These are phyloP conservation scores for Trichomonascaceae sp. DNA, from an alignment of 1,139 yeast genomes.

Conservation along the genomic window DNA sequence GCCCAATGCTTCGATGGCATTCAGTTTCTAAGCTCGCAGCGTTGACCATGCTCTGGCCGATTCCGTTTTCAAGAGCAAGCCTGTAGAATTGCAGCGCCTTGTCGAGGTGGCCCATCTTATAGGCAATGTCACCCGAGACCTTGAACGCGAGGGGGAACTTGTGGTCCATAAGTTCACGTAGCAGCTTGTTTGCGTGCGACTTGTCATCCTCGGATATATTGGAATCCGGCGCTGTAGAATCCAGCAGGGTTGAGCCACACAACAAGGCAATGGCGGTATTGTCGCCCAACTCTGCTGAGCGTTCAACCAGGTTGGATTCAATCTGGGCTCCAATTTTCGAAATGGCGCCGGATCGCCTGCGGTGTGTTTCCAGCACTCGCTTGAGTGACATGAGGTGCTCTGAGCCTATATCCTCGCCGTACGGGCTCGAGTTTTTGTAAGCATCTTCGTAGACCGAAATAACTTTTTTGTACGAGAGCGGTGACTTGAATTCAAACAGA, in stretches of 20 bases:
- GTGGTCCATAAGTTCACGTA: slow-evolving; percentile 45
- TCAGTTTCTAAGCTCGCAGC: slow-evolving; percentile 24
- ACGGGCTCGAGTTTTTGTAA: slow-evolving; percentile 27
- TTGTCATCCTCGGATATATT: slow-evolving; percentile 38
- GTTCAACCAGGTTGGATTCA: slow-evolving; percentile 61
- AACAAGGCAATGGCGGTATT: slow-evolving; percentile 67
- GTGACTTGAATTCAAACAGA: slow-evolving; percentile 19
- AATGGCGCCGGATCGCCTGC: slow-evolving; percentile 47
- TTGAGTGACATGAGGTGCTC: slow-evolving; percentile 57
- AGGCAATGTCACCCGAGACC: slow-evolving; percentile 61
- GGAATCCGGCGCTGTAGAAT: slow-evolving; percentile 16
- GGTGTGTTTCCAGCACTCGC: slow-evolving; percentile 46
- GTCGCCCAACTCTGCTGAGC: slow-evolving; percentile 74
- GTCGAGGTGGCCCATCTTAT: slow-evolving; percentile 39
- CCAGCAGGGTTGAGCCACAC: slow-evolving; percentile 33
- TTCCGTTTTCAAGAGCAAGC: slow-evolving; percentile 34
- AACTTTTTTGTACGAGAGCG: slow-evolving; percentile 16
- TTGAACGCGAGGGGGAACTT: slow-evolving; percentile 63
- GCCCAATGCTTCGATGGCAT: slow-evolving; percentile 59
- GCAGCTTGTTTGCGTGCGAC: slow-evolving; percentile 45
- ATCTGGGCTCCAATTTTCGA: slow-evolving; percentile 34
- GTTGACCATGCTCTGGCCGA: slow-evolving; percentile 33
- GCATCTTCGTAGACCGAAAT: slow-evolving; percentile 14
- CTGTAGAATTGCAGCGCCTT: slow-evolving; percentile 37
- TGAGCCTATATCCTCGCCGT: slow-evolving; percentile 26